These are phyloP conservation scores for Hemerocallis citrina DNA, from an alignment of 106 monocot genomes.

Conservation along the genomic window DNA sequence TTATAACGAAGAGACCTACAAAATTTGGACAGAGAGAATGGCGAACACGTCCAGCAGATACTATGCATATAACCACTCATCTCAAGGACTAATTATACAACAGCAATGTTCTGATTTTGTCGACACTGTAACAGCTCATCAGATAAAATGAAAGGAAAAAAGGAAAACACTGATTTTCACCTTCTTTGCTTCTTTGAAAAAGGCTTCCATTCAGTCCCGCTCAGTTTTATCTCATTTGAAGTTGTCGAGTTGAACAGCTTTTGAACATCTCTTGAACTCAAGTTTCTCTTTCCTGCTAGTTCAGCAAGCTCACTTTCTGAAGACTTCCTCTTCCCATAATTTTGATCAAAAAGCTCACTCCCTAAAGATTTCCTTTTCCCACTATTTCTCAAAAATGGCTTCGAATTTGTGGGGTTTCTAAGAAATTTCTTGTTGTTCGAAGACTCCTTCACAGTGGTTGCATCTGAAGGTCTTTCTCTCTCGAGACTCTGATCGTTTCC, in stretches of 20 bases:
- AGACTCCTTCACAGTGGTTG: neutral
- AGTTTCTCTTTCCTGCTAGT: conserved; percentile 36
- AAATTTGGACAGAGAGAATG: no score
- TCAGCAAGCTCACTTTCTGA: conserved; percentile 41
- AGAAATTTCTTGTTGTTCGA: conserved; percentile 2
- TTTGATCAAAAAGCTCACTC: no score
- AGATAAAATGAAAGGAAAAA: neutral
- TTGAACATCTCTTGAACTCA: conserved; percentile 34
- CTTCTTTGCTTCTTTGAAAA: conserved; percentile 24
- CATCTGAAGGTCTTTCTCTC: neutral
- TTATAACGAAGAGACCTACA: no score
- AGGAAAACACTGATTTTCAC: no score
- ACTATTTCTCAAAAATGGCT: neutral
- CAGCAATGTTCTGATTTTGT: neutral
- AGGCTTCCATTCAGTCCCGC: conserved; percentile 4
- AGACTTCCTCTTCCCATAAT: conserved; percentile 30
- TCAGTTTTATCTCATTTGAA: conserved; percentile 2
- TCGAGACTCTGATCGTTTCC: conserved; percentile 1
- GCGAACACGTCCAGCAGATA: no score
- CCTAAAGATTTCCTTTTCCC: neutral
- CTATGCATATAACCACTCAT: no score
- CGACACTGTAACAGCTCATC: neutral
- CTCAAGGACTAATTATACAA: neutral
- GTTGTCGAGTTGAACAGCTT: conserved; percentile 40
- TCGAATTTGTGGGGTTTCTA: neutral